Conservation (phyloP, 2,329 filamentous ascomycete species). For the Aspergillus sp. region DNA sequence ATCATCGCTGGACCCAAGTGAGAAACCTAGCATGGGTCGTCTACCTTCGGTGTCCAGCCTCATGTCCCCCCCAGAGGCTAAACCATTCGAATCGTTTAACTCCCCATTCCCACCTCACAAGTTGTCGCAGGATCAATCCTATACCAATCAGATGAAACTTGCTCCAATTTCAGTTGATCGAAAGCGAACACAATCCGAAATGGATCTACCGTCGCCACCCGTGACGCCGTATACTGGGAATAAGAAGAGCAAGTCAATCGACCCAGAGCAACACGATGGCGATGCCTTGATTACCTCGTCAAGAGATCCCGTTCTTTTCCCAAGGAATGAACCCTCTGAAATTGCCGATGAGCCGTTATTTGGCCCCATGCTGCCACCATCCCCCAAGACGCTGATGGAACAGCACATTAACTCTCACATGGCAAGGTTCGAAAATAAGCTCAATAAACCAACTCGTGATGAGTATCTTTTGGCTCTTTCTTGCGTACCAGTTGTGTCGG, state of each 20-base stretch:
- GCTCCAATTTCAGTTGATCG: constrained; percentile 43
- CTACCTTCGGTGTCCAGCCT: constrained; percentile 45
- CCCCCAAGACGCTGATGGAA: constrained; percentile 40
- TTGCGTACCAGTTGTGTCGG: constrained; percentile 44
- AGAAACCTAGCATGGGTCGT: constrained; percentile 40
- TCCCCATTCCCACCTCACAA: constrained; percentile 28
- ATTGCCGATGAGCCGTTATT: constrained; percentile 44
- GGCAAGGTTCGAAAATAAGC: constrained; percentile 40
- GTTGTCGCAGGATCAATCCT: constrained; percentile 29
- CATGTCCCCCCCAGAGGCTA: constrained; percentile 50
- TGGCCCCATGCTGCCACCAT: constrained; percentile 32
- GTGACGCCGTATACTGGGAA: constrained; percentile 45
- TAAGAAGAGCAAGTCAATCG: constrained; percentile 38
- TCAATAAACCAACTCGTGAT: constrained; percentile 44
- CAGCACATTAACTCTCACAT: constrained; percentile 45
- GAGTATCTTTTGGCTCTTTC: constrained; percentile 46
- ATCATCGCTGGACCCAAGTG: constrained; percentile 21
- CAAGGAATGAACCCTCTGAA: constrained; percentile 36
- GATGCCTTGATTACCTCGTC: constrained; percentile 27
- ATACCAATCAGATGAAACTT: constrained; percentile 34
- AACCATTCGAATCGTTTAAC: constrained; percentile 51
- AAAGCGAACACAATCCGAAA: constrained; percentile 43
- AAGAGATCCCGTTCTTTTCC: constrained; percentile 45
- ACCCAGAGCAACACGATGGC: constrained; percentile 33
- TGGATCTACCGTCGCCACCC: constrained; percentile 47